A percentile compares a stretch with the other conserved stretches of the same genome.
phyloP scores from a whole-genome alignment of 371 early-diverging fungal genomes.

The Apophysomyces variabilis region DNA sequence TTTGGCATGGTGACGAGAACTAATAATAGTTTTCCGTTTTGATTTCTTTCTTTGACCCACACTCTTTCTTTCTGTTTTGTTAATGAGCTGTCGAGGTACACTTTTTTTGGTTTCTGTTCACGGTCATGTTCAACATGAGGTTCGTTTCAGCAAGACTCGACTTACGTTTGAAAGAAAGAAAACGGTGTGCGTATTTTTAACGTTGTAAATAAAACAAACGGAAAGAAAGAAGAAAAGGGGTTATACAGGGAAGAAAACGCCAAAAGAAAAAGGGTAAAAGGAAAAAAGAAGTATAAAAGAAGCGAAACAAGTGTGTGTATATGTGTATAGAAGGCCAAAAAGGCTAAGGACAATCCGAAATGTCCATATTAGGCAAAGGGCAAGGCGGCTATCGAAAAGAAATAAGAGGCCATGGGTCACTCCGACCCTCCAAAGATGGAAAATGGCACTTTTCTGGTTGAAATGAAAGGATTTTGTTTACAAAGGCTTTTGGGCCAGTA shows the following conservation, averaged over 20 bases:
- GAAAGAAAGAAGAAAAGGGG: not conserved
- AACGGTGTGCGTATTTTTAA: too few species aligned
- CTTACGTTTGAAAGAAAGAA: not conserved
- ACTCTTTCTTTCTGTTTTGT: too few species aligned
- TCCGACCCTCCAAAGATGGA: not conserved
- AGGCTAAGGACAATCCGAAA: slow-evolving; percentile 5
- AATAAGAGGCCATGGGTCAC: not conserved
- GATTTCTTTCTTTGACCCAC: not conserved
- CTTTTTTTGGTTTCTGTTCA: too few species aligned
- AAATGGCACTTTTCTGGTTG: not conserved
- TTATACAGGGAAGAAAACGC: too few species aligned
- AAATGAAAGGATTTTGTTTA: not conserved
- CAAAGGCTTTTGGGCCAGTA: not conserved
- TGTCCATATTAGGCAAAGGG: slow-evolving; percentile 4
- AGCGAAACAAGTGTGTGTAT: too few species aligned
- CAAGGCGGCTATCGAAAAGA: not conserved
- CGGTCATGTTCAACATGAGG: too few species aligned
- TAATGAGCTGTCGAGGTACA: too few species aligned
- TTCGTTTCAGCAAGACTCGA: too few species aligned
- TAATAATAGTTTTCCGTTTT: not conserved
- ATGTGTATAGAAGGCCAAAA: not conserved
- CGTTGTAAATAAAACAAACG: not conserved
- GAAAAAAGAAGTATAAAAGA: not conserved
- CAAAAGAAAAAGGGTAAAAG: not conserved
- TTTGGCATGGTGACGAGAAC: not conserved